Evolutionary conservation across 257 asterid genomes (phyloP).

Genomic region (Anisodus tanguticus): DNA sequence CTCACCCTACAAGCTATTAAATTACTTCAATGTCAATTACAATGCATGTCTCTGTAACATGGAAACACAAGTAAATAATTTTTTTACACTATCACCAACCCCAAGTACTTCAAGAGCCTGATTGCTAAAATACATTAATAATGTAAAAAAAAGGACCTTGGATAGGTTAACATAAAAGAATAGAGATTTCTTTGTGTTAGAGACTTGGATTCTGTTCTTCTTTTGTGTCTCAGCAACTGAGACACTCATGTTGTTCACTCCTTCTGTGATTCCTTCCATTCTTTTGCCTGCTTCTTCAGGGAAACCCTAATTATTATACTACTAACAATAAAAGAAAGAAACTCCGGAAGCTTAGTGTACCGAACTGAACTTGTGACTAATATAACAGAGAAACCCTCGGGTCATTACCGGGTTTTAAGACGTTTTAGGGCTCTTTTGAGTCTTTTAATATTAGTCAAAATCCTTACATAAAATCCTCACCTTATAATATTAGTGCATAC

Average conservation of each 20-base stretch:
- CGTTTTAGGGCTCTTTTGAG: neutral
- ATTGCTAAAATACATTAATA: neutral
- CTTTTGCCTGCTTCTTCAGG: neutral
- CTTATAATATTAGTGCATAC: no score
- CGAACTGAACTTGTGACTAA: no score
- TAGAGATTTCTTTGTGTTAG: conserved; percentile 53
- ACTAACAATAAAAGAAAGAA: no score
- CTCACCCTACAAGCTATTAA: no score
- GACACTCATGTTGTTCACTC: conserved; percentile 46
- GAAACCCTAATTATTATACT: conserved; percentile 20
- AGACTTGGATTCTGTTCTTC: conserved; percentile 52
- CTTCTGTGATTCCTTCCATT: conserved; percentile 54
- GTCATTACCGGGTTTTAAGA: neutral
- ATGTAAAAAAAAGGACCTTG: conserved; percentile 32
- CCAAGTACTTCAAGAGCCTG: neutral
- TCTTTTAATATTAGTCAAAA: no score
- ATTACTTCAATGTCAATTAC: neutral
- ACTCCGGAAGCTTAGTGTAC: no score
- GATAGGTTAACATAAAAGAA: conserved; percentile 53
- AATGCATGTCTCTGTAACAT: neutral
- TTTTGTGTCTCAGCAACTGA: conserved; percentile 30
- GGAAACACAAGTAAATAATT: neutral
- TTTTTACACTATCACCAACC: neutral
- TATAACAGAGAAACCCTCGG: neutral
- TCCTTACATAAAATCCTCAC: no score